Base-by-base conservation (phyloP, 225 moss, liverwort and hornwort species). In the Rhytidiadelphus loreus region DNA sequence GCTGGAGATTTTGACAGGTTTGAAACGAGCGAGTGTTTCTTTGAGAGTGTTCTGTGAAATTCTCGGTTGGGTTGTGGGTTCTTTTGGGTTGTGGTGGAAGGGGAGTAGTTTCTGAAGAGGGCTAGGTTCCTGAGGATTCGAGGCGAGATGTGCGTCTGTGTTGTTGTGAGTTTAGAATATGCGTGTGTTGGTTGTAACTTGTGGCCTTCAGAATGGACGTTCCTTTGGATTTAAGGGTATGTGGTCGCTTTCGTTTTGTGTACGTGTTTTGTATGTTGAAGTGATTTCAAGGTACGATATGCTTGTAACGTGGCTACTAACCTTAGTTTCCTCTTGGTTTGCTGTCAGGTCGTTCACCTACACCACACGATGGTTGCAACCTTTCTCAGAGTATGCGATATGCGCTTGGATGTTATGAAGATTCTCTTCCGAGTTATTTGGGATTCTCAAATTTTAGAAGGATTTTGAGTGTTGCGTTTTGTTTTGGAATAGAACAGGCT, bases 371-470 rank as follows among this genome's bases (percentile, higher is more conserved):
- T 83, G 82, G 64, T 88, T 57, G 83, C 88, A 72, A 73, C 57
- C 23, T 77, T 92, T 83, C 71, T 90, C 57, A 86, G 88, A 90
- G 92, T 90, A 86, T 85, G 77, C 46, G 72, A 44, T 24, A 66
- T 60, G 79, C 56, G 70, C 56, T 84, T 70, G 70, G 32, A 56
- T 56, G 39, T n/a, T 56, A 7, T 22, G n/a, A 56, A 39, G 29
- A 69, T 55, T 69, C 41, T 19, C 39, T 83, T 83, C 53, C 26
- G 66, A 64, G n/a, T 62, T 55, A 3, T 44, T 43, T 74, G 50
- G 35, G 75, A 84, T 87, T 87, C 53, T 50, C 66, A 53, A 29
- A 81, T 82, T 87, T 33, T 55, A 70, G 39, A 53, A 37, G 56
- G 55, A 35, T 85, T 82, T 48, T 46, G 18, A 55, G 46, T 53